These are phyloP conservation scores for Acer negundo DNA, from an alignment of 345 rosid genomes.

Conservation along the genomic window DNA sequence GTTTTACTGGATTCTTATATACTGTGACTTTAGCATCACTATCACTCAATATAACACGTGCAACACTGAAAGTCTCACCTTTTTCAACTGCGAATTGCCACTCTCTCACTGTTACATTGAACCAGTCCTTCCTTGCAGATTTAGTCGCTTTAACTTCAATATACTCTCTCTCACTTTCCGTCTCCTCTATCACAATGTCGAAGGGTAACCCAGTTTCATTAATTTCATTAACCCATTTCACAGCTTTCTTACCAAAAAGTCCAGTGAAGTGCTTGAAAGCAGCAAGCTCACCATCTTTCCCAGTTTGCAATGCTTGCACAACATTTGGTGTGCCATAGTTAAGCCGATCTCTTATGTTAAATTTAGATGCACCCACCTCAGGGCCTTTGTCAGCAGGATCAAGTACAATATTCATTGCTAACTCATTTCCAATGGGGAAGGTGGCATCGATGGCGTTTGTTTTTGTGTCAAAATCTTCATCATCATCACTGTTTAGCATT, in stretches of 20 bases:
- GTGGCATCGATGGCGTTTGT: conserved; percentile 28
- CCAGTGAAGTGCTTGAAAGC: conserved; percentile 63
- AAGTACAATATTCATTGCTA: conserved; percentile 7
- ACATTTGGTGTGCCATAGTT: conserved; percentile 44
- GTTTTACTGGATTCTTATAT: conserved; percentile 64
- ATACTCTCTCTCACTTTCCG: conserved; percentile 40
- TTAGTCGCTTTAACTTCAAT: conserved; percentile 87
- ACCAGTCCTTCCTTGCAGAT: conserved; percentile 75
- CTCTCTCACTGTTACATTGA: conserved; percentile 68
- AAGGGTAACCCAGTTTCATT: conserved; percentile 81
- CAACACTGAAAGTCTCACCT: conserved; percentile 62
- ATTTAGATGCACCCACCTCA: conserved; percentile 30
- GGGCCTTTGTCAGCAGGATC: conserved; percentile 32
- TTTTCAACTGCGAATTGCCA: conserved; percentile 79
- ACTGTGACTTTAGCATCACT: conserved; percentile 50
- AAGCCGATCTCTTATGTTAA: conserved; percentile 53
- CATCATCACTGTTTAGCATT: conserved; percentile 29
- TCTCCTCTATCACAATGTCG: conserved; percentile 56
- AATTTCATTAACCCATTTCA: conserved; percentile 79
- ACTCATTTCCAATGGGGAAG: conserved; percentile 41
- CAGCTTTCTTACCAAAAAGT: conserved; percentile 38
- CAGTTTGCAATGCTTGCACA: conserved; percentile 51
- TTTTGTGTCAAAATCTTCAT: conserved; percentile 18
- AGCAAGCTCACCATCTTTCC: conserved; percentile 69
- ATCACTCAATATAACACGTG: conserved; percentile 59